Evolutionary conservation across 768 basidiomycete genomes (phyloP).

Genomic region (Amanita muscaria): DNA sequence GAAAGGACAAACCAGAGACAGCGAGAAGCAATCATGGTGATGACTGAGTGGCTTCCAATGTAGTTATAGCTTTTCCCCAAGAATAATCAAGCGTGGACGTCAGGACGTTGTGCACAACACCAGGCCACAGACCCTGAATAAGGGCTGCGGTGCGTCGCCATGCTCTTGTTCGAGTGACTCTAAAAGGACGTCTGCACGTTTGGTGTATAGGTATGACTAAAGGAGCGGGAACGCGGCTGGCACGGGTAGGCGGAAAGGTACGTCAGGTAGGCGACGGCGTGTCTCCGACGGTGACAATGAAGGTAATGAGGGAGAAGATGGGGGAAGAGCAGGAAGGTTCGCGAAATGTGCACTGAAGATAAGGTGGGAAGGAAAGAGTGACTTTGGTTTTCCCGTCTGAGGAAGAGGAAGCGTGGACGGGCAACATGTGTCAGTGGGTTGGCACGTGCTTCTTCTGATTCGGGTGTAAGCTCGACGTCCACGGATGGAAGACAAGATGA

Average conservation of each 20-base stretch:
- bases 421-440: slow-evolving; percentile 25
- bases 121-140: slow-evolving; percentile 42
- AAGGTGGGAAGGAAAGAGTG: slow-evolving; percentile 35
- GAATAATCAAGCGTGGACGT: slow-evolving; percentile 41
- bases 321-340: slow-evolving; percentile 26
- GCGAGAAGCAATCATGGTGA: background rate
- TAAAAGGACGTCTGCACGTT: slow-evolving; percentile 30
- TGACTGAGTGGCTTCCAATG: slow-evolving; percentile 21
- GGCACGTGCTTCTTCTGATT: slow-evolving; percentile 10
- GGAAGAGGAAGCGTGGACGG: slow-evolving; percentile 18
- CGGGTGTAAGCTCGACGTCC: slow-evolving; percentile 16
- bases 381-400: slow-evolving; percentile 17
- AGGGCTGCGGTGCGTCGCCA: slow-evolving; percentile 11
- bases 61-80: slow-evolving; percentile 38
- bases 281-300: slow-evolving; percentile 5
- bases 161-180: slow-evolving; percentile 19
- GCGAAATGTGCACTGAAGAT: slow-evolving; percentile 33
- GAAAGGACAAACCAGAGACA: background rate
- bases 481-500: slow-evolving; percentile 11
- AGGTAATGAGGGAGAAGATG: slow-evolving; percentile 22
- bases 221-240: slow-evolving; percentile 42
- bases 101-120: slow-evolving; percentile 37
- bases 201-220: slow-evolving; percentile 42
- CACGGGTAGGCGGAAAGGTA: slow-evolving; percentile 43
- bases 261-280: slow-evolving; percentile 31